A percentile compares a stretch with the other conserved stretches of the same genome.
Conservation (phyloP, 257 asterid genomes). For the Gardenia jasminoides region DNA sequence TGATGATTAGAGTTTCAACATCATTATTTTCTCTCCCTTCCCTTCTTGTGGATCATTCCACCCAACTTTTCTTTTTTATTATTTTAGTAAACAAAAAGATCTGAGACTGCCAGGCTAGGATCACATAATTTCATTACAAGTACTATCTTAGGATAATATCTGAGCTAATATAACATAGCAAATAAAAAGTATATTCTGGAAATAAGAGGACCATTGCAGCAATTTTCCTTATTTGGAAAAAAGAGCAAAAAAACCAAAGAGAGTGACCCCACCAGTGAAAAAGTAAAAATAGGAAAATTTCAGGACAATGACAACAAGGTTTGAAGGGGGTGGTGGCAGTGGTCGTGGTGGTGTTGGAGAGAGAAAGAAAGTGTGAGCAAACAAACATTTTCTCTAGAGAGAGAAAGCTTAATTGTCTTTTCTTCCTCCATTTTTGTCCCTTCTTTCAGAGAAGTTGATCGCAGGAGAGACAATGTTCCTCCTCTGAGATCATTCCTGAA, state of each 20-base stretch:
- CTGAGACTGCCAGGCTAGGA: not conserved
- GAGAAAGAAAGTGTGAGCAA: slow-evolving; percentile 5
- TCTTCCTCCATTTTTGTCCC: slow-evolving; percentile 37
- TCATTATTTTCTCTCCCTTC: no score
- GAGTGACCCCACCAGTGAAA: slow-evolving; percentile 4
- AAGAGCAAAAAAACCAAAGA: not conserved
- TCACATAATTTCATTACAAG: not conserved
- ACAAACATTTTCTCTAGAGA: slow-evolving; percentile 28
- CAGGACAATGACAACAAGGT: slow-evolving; percentile 3
- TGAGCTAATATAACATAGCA: not conserved
- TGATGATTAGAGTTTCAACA: no score
- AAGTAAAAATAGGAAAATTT: not conserved
- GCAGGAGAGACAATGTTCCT: slow-evolving; percentile 60
- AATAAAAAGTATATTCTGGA: not conserved
- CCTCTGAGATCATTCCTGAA: slow-evolving; percentile 86
- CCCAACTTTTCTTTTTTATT: no score
- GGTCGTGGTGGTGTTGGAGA: not conserved
- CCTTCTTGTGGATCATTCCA: no score
- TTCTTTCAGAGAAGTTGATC: slow-evolving; percentile 80
- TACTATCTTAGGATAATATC: not conserved
- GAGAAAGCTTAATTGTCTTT: slow-evolving; percentile 30
- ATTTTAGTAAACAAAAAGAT: no score
- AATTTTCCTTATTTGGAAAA: not conserved
- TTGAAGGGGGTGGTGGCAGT: slow-evolving; percentile 13
- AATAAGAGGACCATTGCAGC: not conserved